These are phyloP conservation scores for Pseudocercospora pini-densiflorae DNA, from an alignment of 2,329 filamentous ascomycete genomes.

Conservation along the genomic window DNA sequence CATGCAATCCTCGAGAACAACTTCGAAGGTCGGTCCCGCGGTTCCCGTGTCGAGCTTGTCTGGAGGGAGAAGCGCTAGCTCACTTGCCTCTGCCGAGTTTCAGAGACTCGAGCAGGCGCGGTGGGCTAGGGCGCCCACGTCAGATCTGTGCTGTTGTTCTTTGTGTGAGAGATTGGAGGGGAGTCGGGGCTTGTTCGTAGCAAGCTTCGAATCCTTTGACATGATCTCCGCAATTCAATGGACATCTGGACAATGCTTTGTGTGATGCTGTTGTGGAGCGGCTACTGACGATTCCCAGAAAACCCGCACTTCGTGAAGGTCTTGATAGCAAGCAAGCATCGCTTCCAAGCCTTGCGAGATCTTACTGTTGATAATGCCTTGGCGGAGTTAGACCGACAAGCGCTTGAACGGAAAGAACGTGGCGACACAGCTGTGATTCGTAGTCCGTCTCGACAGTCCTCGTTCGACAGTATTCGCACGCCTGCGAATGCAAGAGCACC, in stretches of 20 bases:
- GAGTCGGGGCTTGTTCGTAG: background rate
- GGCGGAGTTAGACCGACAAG: slow-evolving; percentile 84
- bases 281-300: slow-evolving; percentile 51
- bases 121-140: background rate
- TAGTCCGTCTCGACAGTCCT: slow-evolving; percentile 56
- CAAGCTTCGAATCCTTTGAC: slow-evolving; percentile 1
- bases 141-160: background rate
- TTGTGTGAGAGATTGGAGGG: background rate
- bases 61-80: background rate
- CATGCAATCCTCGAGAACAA: slow-evolving; percentile 91
- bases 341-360: slow-evolving; percentile 80
- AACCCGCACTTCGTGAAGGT: slow-evolving; percentile 83
- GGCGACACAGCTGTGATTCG: slow-evolving; percentile 37
- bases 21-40: slow-evolving; percentile 31
- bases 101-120: background rate
- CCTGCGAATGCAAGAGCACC: slow-evolving; percentile 62
- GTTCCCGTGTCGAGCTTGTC: background rate
- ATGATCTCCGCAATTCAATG: background rate
- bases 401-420: slow-evolving; percentile 66
- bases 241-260: background rate
- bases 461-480: slow-evolving; percentile 70
- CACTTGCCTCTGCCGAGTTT: background rate
- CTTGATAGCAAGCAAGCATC: slow-evolving; percentile 77
- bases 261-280: background rate
- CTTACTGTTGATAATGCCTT: slow-evolving; percentile 93